Base-by-base conservation (phyloP, 495 filamentous ascomycete genomes). In the Aspergillus homomorphus region DNA sequence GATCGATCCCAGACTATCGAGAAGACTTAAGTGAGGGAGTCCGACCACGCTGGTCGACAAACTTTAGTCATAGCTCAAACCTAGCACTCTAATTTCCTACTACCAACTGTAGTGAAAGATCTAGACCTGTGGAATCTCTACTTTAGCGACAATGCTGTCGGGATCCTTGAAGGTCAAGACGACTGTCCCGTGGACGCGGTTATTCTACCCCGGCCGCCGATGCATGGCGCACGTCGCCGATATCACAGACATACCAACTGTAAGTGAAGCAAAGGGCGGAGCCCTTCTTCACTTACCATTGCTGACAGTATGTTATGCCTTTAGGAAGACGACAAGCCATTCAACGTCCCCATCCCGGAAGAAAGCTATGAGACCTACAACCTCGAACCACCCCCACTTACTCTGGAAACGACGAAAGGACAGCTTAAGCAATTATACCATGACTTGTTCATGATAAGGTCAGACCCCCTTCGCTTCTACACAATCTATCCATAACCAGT, bases 341-440 rank as follows among this genome's bases (percentile, higher is more conserved):
- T 67, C 50, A 60, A 15, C 9, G 64, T 71, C 2, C 55, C 65
- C 2, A 60, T 69, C 10, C 18, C 62, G 14, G 64, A 67, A 41
- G 62, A 66, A 26, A 65, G 60, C 48, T 69, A 59, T 26, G 65
- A 66, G 28, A 67, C 66, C 1, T 69, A 69, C 19, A 53, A 69
- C 38, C 61, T 69, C 23, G 65, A 64, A 20, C 63, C 65, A 16
- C 68, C 66, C 18, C 60, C 65, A n/a, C 66, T 56, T 56, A 65
- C 51, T 16, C 18, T 68, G 7, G 62, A 72, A 49, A 72, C 62
- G 0, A 65, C 66, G 22, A 69, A 68, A 30, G 59, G 44, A 20
- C 61, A 72, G 46, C 65, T 68, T 0, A 67, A 59, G 43, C 64
- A 68, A 45, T 23, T 69, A 22, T 71, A 63, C 48, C 58, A 62